Conservation (phyloP, 495 filamentous ascomycete genomes). For the Penicillium arizonense region DNA sequence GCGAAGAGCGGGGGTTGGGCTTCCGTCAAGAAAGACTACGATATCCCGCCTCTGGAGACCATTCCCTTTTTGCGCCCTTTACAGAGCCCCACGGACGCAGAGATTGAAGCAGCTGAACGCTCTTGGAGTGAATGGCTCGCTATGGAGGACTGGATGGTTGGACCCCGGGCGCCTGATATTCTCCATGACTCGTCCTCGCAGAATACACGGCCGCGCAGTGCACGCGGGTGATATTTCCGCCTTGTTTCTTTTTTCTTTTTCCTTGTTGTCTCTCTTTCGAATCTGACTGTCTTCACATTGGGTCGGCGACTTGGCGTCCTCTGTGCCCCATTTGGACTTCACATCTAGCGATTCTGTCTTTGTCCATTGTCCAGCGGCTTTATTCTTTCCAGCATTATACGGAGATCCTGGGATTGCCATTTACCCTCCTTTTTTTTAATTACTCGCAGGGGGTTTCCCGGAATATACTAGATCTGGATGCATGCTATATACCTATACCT, state of each 20-base stretch:
- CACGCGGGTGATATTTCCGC: constrained; percentile 23
- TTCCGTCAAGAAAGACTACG: constrained; percentile 83
- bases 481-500: no score
- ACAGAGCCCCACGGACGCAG: constrained; percentile 67
- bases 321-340: constrained; percentile 4
- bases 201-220: constrained; percentile 34
- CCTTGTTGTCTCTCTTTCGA: constrained; percentile 5
- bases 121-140: constrained; percentile 85
- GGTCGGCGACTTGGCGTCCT: constrained; percentile 18
- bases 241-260: constrained; percentile 3
- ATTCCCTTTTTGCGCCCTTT: constrained; percentile 85
- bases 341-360: constrained; percentile 18
- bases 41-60: constrained; percentile 74
- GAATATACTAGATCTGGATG: no score
- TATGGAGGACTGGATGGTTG: constrained; percentile 97
- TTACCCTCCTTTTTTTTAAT: no score
- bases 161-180: constrained; percentile 53
- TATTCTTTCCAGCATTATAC: constrained; percentile 13
- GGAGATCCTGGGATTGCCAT: background rate
- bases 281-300: constrained; percentile 2
- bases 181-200: constrained; percentile 45
- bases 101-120: constrained; percentile 81
- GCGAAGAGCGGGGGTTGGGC: constrained; percentile 91
- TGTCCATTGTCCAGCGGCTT: constrained; percentile 11
- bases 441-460: no score